These are phyloP conservation scores for Fusarium oligoseptatum DNA, from an alignment of 2,329 filamentous ascomycete species.

Conservation along the genomic window DNA sequence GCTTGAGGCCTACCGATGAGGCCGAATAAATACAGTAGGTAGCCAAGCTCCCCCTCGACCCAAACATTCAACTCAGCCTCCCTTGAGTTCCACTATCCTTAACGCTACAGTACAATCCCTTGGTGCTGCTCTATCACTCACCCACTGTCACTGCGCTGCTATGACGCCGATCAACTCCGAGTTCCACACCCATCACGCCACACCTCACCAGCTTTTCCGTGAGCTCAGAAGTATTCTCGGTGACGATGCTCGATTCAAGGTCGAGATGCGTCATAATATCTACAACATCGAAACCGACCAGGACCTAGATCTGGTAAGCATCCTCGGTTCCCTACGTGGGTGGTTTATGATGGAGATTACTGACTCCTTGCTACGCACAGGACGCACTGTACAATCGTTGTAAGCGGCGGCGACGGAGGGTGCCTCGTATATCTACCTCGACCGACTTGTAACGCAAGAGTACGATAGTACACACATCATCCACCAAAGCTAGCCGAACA, in stretches of 20 bases:
- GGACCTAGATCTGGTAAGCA: neutral
- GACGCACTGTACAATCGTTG: neutral
- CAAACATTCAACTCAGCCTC: neutral
- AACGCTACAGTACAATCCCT: neutral
- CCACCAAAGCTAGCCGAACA: neutral
- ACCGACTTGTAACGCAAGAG: neutral
- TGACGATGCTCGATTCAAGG: neutral
- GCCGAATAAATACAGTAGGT: neutral
- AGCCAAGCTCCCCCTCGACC: neutral
- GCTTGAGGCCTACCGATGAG: too few relatives aligned
- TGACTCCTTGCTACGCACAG: neutral
- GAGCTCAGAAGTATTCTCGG: neutral
- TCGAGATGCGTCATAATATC: slow-evolving; percentile 10
- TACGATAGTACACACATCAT: too few relatives aligned
- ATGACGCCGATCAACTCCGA: neutral
- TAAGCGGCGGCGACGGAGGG: neutral
- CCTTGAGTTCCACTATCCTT: neutral
- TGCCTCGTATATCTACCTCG: neutral
- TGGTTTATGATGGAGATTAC: neutral
- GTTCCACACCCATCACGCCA: slow-evolving; percentile 1
- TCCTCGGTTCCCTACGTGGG: neutral
- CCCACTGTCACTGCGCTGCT: neutral
- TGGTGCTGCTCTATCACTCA: neutral
- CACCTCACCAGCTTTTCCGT: neutral
- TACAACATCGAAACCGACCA: slow-evolving; percentile 7